Base-by-base conservation (phyloP, 495 filamentous ascomycete species). In the Neurospora cerealis region DNA sequence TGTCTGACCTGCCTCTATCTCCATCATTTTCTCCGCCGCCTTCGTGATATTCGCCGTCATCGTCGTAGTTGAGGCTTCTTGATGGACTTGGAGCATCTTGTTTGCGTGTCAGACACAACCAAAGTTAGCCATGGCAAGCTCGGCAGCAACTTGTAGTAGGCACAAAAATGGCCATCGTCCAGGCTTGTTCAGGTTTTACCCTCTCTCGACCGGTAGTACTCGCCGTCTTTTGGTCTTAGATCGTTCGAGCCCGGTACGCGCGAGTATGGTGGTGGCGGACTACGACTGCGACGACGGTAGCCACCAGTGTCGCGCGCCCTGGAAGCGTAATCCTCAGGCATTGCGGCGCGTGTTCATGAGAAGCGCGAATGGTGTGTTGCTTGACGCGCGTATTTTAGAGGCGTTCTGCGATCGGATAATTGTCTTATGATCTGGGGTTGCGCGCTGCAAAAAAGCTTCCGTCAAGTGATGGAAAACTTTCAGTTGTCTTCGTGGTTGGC, bases 181-280 rank as follows among this genome's bases (percentile, higher is more conserved):
- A 75, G 73, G 73, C 71, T 72, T 70, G 72, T 60, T 73, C 73
- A 74, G 73, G 80, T 73, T 82, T 84, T 85, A 87, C 85, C 84
- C 79, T 86, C 83, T 82, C 82, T 82, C 82, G 83, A 82, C 76
- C 82, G 79, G 70, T 75, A 76, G 77, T 81, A 79, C 44, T 78
- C 77, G 77, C 75, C 77, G 66, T 79, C 78, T 77, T 74, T 71
- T 66, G 54, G 54, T 66, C 54, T 66, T 34, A 36, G 24, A 42
- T 74, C 69, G 73, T 81, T 80, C 73, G 71, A 46, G 72, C 74
- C 44, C 42, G 71, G 73, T n/a, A 40, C 15, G 44, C 44, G 36
- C 11, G 38, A 71, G 44, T 71, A 38, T 32, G 73, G 74, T 41
- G 77, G 77, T 48, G 75, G 38, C 2, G 76, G 74, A 70, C 75